Base-by-base conservation (phyloP, 1,284 basidiomycete species). In the Pascua guehoae region DNA sequence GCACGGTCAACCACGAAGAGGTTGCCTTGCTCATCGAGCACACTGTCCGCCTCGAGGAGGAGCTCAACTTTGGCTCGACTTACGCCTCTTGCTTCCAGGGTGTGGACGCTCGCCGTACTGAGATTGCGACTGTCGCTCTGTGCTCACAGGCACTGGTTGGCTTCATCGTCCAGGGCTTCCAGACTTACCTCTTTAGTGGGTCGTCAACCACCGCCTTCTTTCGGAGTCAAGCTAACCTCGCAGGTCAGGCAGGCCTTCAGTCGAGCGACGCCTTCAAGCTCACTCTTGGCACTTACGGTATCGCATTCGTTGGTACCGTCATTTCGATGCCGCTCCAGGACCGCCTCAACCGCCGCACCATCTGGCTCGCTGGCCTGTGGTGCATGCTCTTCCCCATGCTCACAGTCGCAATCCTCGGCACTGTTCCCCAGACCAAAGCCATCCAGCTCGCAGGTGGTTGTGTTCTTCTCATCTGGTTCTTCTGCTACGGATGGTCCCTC, bases 31-130 rank as follows among this genome's bases (percentile, higher is more conserved):
- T 76, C 60, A 75, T 79, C 65, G 58, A 65, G 42, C 73, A 78
- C 68, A 79, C 78, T 54, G 47, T 58, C 45, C 44, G 51, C 53
- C 50, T 67, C n/a, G 66, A 67, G 42, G 55, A 50, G n/a, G 53
- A 60, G n/a, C 51, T 64, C 37, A 55, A 64, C 12, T 60, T 60
- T 9, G 76, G 78, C 2, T 62, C 69, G 0, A 56, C 57, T 11
- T 79, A 74, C 66, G 5, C 57, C 17, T 74, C 77, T 59, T 77
- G 74, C 62, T 74, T 79, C 71, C 60, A 62, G 41, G 70, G 75
- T 9, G 62, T 64, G 53, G 72, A 79, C 59, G 66, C 50, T 18
- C 52, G 77, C 14, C 61, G 74, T 38, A 74, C 77, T 43, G 72
- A 76, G 61, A 70, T 78, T 38, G 68, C 59, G 1, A 42, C 16